Evolutionary conservation across 306 rosid genomes (phyloP), one percentile per base, ranked within the genome.

Genomic region (Cicer pinnatifidum): DNA sequence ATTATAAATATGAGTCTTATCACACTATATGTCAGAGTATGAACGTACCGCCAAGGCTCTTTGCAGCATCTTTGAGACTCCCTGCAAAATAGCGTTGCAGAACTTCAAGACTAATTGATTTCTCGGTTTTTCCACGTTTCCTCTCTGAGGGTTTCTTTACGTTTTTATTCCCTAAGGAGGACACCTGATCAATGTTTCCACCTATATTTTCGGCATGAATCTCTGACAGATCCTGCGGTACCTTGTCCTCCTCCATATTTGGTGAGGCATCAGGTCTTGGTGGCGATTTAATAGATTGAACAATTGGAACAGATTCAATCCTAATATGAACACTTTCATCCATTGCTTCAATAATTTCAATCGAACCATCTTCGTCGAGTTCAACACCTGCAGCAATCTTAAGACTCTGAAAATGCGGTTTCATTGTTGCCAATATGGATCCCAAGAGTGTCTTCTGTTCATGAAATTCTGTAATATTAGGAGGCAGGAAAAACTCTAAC

Each of bases 1-100:
- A 8, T 47, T 35, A 37, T 35, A 44, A 19, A 28, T 28, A 28
- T 3, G 35, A 57, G 41, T 11, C 11, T 56, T 60, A 71, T 40
- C 73, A 37, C 51, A 41, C 23, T 23, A 65, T 46, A 68, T 45
- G 19, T 44, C 37, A 66, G 64, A 7, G 62, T 19, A 61, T 19
- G 76, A 72, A 46, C 88, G 45, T 88, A 95, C 99, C 99, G 11
- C 97, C 93, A 75, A 95, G 99, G 85, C 92, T 90, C 87, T 90
- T 95, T 41, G 97, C 99, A 78, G 99, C 97, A 85, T 95, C 97
- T 81, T 95, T 95, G 76, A 94, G 99, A 75, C 97, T 95, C 78
- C 97, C 97, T 52, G 99, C 88, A 51, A 94, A 95, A 78, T 95
- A 84, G 57, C 85, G 91, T 69, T 95, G 99, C 58, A 95, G 75